Base-by-base conservation (phyloP, 2,329 filamentous ascomycete genomes). In the Hypomyces rosellus region DNA sequence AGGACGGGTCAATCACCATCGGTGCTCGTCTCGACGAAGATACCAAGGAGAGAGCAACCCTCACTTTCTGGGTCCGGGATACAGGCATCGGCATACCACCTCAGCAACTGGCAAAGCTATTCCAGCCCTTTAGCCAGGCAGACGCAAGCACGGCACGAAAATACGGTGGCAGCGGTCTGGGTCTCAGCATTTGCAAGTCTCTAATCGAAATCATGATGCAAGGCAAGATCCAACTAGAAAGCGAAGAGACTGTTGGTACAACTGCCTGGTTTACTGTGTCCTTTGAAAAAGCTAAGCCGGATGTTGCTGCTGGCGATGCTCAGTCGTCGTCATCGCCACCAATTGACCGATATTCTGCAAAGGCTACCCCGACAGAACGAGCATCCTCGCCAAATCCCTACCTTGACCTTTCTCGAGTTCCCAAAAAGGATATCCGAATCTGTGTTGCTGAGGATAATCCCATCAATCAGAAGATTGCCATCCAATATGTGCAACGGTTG, bases 371-470 rank as follows among this genome's bases (percentile, higher is more conserved):
- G 5, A 52, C 62, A n/a, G 73, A 76, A 52, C 65, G 68, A n/a
- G 62, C 67, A 3, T 54, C 60, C 57, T 72, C 65, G 13, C 62
- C 62, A 16, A 70, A 73, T 47, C 72, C 76, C 3, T 77, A 79
- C 52, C 70, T 84, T 18, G 85, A 90, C 63, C 76, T 96, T 4
- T 85, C 84, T 15, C 76, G 77, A 51, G 79, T 96, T 6, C 82
- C 87, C 8, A 84, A 88, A 51, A 82, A 90, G 41, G 77, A 95
- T 50, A 75, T 97, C 30, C 85, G 89, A 33, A 85, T 97, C 30
- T 96, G 90, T 67, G 92, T 97, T 51, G 92, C 92, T 0, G 92
- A 97, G 63, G 92, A 97, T 70, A 96, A 96, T 58, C 81, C 86
- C 3, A 95, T 96, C 72, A 96, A 96, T 60, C 88, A 95, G 63